Evolutionary conservation across 805 yeast species (phyloP).

Genomic region (Zygosaccharomyces kombuchaensis): DNA sequence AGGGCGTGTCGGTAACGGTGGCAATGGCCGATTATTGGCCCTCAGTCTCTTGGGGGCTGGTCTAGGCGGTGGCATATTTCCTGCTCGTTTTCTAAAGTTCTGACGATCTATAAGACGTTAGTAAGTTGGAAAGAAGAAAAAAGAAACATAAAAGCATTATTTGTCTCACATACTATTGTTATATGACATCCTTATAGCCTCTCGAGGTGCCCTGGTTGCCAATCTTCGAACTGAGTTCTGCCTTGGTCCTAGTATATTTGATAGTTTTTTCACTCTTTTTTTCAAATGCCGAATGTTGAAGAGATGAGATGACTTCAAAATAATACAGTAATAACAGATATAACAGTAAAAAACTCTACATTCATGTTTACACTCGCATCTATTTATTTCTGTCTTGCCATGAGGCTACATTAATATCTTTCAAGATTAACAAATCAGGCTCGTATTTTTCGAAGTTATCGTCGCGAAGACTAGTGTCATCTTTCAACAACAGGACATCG

Average conservation of each 20-base stretch:
- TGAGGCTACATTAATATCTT: not conserved
- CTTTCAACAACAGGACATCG: conserved; percentile 5
- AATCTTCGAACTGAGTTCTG: not conserved
- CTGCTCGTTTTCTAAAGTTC: conserved; percentile 16
- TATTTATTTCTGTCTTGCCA: not conserved
- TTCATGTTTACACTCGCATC: not conserved
- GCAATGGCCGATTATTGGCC: conserved; percentile 12
- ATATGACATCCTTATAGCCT: conserved; percentile 10
- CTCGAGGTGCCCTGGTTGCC: not conserved
- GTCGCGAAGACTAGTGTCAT: not conserved
- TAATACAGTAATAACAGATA: not conserved
- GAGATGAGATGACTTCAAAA: conserved; percentile 4
- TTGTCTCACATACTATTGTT: conserved; percentile 12
- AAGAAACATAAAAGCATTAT: not conserved
- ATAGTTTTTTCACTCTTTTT: conserved; percentile 5
- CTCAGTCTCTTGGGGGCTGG: conserved; percentile 17
- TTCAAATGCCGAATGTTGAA: conserved; percentile 4
- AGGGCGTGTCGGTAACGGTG: conserved; percentile 12
- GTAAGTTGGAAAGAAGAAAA: not conserved
- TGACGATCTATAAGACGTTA: conserved; percentile 14
- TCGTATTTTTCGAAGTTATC: not conserved
- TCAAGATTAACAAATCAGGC: not conserved
- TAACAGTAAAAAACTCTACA: not conserved
- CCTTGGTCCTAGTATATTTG: not conserved
- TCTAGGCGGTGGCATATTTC: conserved; percentile 18